Base-by-base conservation (phyloP, 2,329 filamentous ascomycete genomes). In the Trichoderma aggressivum region DNA sequence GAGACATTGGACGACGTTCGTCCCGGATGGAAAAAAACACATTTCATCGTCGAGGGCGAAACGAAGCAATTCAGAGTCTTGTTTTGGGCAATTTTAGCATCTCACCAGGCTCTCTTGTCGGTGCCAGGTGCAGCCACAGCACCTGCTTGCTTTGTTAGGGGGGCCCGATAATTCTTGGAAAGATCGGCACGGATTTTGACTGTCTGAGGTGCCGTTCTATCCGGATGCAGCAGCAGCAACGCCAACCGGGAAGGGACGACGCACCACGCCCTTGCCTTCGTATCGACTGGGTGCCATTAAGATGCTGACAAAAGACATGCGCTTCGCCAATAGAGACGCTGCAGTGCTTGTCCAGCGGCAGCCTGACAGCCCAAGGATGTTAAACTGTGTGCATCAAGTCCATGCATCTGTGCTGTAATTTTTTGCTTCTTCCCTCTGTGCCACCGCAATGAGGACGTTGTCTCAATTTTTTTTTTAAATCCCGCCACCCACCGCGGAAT, bases 151-250 rank as follows among this genome's bases (percentile, higher is more conserved):
- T 39, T 30, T 43, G 36, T 36, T 59, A n/a, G 53, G 43, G 68
- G 58, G 30, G 10, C 26, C 59, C 53, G 36, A 30, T 63, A 36
- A 50, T 59, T 58, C 58, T 71, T 30, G 63, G 55, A 28, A 55
- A 59, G 70, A 71, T 71, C 70, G 56, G 62, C 70, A 71, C 28
- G 55, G 30, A 43, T 55, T 66, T 28, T 50, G 36, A 28, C 70
- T 30, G 62, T 62, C 55, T 14, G 39, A 62, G 65, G 43, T 63
- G 70, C 70, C 70, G 70, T 24, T 47, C 70, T 71, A 71, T 71
- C 70, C 70, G 70, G 65, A 70, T 34, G 55, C 70, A 69, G 53
- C 58, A 63, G 61, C 61, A 36, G n/a, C 66, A 70, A 39, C 66
- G 43, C 66, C 66, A 70, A 70, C 66, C 66, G 26, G 30, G 58